Base-by-base conservation (phyloP, 1,139 yeast genomes). In the Arxiozyma heterogenica region DNA sequence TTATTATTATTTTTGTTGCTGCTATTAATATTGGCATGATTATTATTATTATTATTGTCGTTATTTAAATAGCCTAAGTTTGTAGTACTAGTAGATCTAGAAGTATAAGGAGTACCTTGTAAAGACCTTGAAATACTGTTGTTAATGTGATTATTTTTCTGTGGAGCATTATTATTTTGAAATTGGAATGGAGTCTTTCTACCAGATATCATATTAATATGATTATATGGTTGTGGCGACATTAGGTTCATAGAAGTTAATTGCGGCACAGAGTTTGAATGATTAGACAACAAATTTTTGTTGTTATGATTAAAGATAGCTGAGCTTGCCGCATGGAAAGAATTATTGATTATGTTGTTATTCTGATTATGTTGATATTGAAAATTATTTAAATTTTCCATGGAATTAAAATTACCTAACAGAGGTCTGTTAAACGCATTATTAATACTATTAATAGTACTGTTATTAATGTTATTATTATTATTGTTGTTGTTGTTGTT, bases 1-100 rank as follows among this genome's bases (percentile, higher is more conserved):
- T 44, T 47, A n/a, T 25, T 41, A 44, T 53, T 72, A 72, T 49
- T 72, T 73, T 45, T 69, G 70, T 42, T 70, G 73, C 49, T 69
- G 71, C 50, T 71, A 72, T 49, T 68, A 72, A 50, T 55, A 51
- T 51, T 51, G 38, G 46, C 52, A 44, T 52, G 43, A 18, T 46
- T 27, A 22, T 50, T 27, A 25, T 52, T 43, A 18, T 46, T 27
- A 22, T 50, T 27, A 25, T 52, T 43, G n/a, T 51, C 46, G 30
- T 54, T 44, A 12, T 54, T 48, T n/a, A 44, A 45, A 18, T 51
- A 49, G 22, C 42, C 51, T 34, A 34, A 34, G 15, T 34, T 15
- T 12, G 39, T 34, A 42, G 48, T 48, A 39, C 50, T 41, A 38
- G 34, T 15, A 42, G 42, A 43, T 20, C 38, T 49, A 18, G 25